Evolutionary conservation across 2,329 filamentous ascomycete genomes (phyloP).

Genomic region (Coleophoma crateriformis): DNA sequence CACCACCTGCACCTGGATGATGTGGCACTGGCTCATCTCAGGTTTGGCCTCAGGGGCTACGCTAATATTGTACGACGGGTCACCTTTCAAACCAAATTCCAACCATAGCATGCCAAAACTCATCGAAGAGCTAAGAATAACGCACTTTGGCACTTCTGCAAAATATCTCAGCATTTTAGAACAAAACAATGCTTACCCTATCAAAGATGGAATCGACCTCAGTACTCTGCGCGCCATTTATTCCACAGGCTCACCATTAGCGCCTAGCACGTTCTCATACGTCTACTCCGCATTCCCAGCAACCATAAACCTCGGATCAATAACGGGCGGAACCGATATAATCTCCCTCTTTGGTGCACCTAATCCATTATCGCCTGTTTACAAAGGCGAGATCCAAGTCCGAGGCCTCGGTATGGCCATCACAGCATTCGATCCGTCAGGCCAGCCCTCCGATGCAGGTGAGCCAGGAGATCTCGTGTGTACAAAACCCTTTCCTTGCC

Average conservation of each 20-base stretch:
- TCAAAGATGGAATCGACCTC: slow-evolving; percentile 48
- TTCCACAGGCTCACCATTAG: slow-evolving; percentile 86
- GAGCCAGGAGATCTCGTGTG: slow-evolving; percentile 87
- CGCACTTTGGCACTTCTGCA: slow-evolving; percentile 91
- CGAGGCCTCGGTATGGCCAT: slow-evolving; percentile 78
- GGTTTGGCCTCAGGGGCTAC: slow-evolving; percentile 79
- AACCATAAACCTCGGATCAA: slow-evolving; percentile 81
- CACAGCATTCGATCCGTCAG: slow-evolving; percentile 48
- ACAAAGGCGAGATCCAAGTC: slow-evolving; percentile 71
- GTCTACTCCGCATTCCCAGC: slow-evolving; percentile 79
- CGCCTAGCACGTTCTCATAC: slow-evolving; percentile 88
- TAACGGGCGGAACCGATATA: slow-evolving; percentile 95
- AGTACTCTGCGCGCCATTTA: slow-evolving; percentile 76
- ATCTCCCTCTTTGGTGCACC: slow-evolving; percentile 90
- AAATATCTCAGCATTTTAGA: slow-evolving; percentile 91
- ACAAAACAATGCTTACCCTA: slow-evolving; percentile 63
- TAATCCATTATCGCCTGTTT: slow-evolving; percentile 68
- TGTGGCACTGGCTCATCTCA: slow-evolving; percentile 97
- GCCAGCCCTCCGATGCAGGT: slow-evolving; percentile 36
- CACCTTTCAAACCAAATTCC: slow-evolving; percentile 76
- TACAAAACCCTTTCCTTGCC: slow-evolving; percentile 78
- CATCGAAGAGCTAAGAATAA: slow-evolving; percentile 75
- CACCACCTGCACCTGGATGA: slow-evolving; percentile 97
- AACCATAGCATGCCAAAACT: slow-evolving; percentile 78
- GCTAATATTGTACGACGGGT: slow-evolving; percentile 86